Base-by-base conservation (phyloP, 306 rosid genomes). In the Alnus rubra region DNA sequence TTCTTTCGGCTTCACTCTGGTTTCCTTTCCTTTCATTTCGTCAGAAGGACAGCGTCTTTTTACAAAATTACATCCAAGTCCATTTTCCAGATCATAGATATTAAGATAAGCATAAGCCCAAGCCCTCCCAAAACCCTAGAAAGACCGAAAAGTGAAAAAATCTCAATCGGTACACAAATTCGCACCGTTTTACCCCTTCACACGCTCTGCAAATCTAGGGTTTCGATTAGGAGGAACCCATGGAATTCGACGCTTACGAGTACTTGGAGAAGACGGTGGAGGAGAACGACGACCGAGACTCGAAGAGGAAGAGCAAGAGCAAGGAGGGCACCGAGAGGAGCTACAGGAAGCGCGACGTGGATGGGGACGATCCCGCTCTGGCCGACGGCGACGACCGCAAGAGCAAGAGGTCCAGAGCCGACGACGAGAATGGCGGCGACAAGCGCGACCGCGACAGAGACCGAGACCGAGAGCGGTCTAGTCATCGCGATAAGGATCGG, bases 171-270 rank as follows among this genome's bases (percentile, higher is more conserved):
- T 68, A 51, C 64, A 45, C 60, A 3, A 13, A 55, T 67, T 3
- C 30, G 1, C 60, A 28, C 65, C 37, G n/a, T 60, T 59, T 69
- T 33, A 13, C 5, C 53, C 9, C 65, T 60, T 33, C 44, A 5
- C 2, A 10, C 7, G 1, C 8, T 76, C 72, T n/a, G 72, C 68
- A 44, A 62, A 48, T 7, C 73, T 65, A 82, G 81, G 86, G 79
- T 74, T 83, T 80, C 70, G 60, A 39, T 49, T 55, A 48, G 72
- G 80, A 28, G 50, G 44, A 55, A 58, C 5, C 58, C 60, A 94
- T 94, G 98, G 98, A 91, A 60, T 92, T 94, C 88, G 98, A 92
- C 91, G 98, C 93, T 89, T 94, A 94, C 82, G 97, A 92, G 65
- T 94, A 94, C 82, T 85, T 94, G 87, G 98, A 94, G 94, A 92